A percentile compares a stretch with the other conserved stretches of the same genome.
Evolutionary conservation across 2,329 filamentous ascomycete genomes (phyloP).

Genomic region (Fusarium oligoseptatum): DNA sequence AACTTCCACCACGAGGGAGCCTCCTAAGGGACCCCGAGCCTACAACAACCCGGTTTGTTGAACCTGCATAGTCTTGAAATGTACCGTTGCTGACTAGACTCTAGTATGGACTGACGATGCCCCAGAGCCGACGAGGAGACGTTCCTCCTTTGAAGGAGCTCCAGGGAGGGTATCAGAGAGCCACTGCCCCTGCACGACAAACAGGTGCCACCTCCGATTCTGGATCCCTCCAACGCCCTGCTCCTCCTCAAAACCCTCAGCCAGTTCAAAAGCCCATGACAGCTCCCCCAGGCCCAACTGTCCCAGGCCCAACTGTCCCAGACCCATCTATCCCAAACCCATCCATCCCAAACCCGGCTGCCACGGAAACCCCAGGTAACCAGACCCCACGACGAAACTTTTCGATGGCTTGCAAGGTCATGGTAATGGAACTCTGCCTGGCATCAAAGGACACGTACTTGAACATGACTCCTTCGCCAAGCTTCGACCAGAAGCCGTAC

Average conservation of each 20-base stretch:
- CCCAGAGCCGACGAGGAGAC: conserved; percentile 24
- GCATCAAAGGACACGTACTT: not conserved
- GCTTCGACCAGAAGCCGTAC: not conserved
- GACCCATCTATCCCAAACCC: not conserved
- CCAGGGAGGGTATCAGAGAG: not conserved
- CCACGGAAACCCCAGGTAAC: not conserved
- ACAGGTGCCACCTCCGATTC: not conserved
- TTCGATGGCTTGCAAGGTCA: not conserved
- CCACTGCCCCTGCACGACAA: not conserved
- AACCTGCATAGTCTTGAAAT: no score
- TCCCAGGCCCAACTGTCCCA: not conserved
- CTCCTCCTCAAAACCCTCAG: not conserved
- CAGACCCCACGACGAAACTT: not conserved
- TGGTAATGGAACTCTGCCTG: not conserved
- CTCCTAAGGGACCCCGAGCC: not conserved
- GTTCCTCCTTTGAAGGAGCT: conserved; percentile 13
- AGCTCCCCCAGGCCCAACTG: not conserved
- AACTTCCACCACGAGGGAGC: no score
- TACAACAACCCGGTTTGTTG: not conserved
- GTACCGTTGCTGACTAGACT: not conserved
- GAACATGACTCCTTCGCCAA: accelerated
- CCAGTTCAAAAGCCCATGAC: not conserved
- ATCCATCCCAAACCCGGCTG: not conserved
- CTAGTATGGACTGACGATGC: conserved; percentile 11
- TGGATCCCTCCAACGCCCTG: not conserved